A percentile compares a stretch with the other conserved stretches of the same genome.
These are phyloP conservation scores for Harringtonia lauricola DNA, from an alignment of 2,329 filamentous ascomycete genomes.

Conservation along the genomic window DNA sequence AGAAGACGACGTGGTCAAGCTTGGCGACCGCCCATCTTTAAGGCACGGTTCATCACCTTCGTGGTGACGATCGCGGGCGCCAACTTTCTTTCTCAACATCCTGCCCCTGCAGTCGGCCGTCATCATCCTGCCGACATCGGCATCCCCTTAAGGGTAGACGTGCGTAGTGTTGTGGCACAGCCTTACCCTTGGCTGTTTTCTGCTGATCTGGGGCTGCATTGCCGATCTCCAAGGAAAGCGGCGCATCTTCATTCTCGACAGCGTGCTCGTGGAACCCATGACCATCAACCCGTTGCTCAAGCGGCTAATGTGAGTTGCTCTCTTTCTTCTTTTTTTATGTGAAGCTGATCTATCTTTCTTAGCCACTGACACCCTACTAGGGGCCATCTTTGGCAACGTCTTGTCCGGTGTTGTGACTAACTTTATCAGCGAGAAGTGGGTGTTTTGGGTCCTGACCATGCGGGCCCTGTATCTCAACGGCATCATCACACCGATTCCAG, in stretches of 20 bases:
- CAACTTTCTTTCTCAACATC: slow-evolving; percentile 44
- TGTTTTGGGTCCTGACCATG: slow-evolving; percentile 56
- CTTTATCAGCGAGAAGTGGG: slow-evolving; percentile 53
- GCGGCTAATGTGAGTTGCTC: slow-evolving; percentile 37
- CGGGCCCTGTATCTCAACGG: too few relatives aligned
- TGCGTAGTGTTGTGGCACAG: slow-evolving; percentile 57
- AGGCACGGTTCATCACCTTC: slow-evolving; percentile 37
- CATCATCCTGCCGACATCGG: slow-evolving; percentile 46
- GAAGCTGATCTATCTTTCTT: too few relatives aligned
- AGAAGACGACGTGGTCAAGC: neutral
- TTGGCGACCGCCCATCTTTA: slow-evolving; percentile 23
- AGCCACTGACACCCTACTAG: slow-evolving; percentile 54
- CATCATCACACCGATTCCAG: too few relatives aligned
- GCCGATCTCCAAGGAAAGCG: slow-evolving; percentile 57
- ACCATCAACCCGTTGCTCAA: slow-evolving; percentile 53
- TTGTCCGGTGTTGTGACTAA: slow-evolving; percentile 52
- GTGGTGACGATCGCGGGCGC: slow-evolving; percentile 43
- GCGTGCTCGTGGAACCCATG: slow-evolving; percentile 47
- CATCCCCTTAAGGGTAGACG: slow-evolving; percentile 48
- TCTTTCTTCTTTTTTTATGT: neutral
- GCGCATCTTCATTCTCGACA: slow-evolving; percentile 51
- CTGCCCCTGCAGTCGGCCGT: slow-evolving; percentile 46
- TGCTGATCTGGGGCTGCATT: slow-evolving; percentile 58
- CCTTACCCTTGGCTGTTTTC: slow-evolving; percentile 54
- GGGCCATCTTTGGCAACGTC: slow-evolving; percentile 53